A percentile compares a stretch with the other conserved stretches of the same genome.
Conservation (phyloP, 805 yeast species). For the Lachancea thermotolerans region DNA sequence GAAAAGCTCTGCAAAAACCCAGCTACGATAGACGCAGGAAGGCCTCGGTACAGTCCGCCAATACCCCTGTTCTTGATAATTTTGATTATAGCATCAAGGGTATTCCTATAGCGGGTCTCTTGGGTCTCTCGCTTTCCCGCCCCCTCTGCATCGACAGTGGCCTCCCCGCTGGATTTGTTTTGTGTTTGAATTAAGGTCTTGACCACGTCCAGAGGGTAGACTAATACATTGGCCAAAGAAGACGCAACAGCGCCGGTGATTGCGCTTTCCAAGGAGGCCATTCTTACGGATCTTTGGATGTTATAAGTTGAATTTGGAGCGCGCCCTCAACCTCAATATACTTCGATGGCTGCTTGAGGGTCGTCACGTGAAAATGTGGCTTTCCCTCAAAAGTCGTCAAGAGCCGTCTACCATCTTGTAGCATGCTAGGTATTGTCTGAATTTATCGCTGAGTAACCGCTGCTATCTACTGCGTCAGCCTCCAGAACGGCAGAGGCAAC, state of each 20-base stretch:
- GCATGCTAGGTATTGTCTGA: too few relatives aligned
- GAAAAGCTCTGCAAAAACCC: constrained; percentile 74
- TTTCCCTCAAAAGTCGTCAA: too few relatives aligned
- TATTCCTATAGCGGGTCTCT: constrained; percentile 41
- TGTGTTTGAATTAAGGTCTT: constrained; percentile 77
- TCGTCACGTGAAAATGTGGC: too few relatives aligned
- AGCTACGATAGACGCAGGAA: constrained; percentile 59
- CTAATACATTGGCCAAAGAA: constrained; percentile 66
- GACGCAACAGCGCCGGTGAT: constrained; percentile 80
- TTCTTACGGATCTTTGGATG: constrained; percentile 10
- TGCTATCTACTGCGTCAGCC: too few relatives aligned
- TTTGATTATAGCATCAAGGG: constrained; percentile 55
- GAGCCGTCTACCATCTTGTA: too few relatives aligned
- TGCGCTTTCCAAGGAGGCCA: constrained; percentile 63
- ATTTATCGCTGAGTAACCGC: too few relatives aligned
- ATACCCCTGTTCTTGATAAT: constrained; percentile 55
- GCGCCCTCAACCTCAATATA: too few relatives aligned
- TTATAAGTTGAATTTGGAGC: too few relatives aligned
- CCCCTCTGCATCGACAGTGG: constrained; percentile 2
- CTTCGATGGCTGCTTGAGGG: too few relatives aligned
- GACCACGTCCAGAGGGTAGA: constrained; percentile 74
- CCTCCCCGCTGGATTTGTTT: constrained; percentile 16
- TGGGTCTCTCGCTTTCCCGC: background rate
- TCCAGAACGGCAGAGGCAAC: too few relatives aligned
- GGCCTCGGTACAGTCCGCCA: constrained; percentile 65